Percentiles rank a stretch among this genome's conserved stretches.
Evolutionary conservation across 805 yeast genomes (phyloP).

Genomic region (Ogataea paradorogensis): DNA sequence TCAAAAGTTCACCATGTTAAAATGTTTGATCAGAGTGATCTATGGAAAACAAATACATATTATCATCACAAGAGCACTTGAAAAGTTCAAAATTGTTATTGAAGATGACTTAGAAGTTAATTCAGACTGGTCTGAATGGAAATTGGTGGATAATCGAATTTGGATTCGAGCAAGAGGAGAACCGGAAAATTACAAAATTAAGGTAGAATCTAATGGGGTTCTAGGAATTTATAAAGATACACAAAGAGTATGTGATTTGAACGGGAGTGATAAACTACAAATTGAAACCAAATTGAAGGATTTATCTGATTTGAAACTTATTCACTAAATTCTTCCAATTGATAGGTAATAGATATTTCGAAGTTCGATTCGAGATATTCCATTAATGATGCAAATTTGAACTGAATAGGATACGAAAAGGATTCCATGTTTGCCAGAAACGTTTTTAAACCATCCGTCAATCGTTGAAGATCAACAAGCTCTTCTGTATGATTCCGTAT

Average conservation of each 20-base stretch:
- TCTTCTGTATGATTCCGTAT: constrained; percentile 33
- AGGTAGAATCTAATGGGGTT: constrained; percentile 6
- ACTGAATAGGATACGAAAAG: constrained; percentile 11
- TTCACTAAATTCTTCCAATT: constrained; percentile 7
- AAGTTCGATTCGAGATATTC: constrained; percentile 12
- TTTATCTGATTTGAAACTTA: background rate
- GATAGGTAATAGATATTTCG: constrained; percentile 10
- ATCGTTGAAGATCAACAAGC: constrained; percentile 7
- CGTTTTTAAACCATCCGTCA: constrained; percentile 11
- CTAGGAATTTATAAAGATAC: constrained; percentile 1
- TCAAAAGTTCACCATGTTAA: constrained; percentile 11
- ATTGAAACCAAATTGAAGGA: background rate
- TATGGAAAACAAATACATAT: constrained; percentile 1
- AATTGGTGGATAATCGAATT: constrained; percentile 11
- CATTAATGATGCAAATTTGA: constrained; percentile 14
- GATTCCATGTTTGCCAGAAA: constrained; percentile 15
- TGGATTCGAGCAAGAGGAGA: constrained; percentile 9
- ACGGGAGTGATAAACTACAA: background rate
- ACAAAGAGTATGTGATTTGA: background rate
- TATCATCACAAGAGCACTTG: constrained; percentile 10
- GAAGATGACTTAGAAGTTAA: background rate
- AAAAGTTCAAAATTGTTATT: background rate
- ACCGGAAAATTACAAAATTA: constrained; percentile 8
- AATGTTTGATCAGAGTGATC: constrained; percentile 9
- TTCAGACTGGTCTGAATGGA: constrained; percentile 13